Percentiles rank a stretch among this genome's conserved stretches.
These are phyloP conservation scores for Syzygium aqueum DNA, from an alignment of 345 rosid species.

Conservation along the genomic window DNA sequence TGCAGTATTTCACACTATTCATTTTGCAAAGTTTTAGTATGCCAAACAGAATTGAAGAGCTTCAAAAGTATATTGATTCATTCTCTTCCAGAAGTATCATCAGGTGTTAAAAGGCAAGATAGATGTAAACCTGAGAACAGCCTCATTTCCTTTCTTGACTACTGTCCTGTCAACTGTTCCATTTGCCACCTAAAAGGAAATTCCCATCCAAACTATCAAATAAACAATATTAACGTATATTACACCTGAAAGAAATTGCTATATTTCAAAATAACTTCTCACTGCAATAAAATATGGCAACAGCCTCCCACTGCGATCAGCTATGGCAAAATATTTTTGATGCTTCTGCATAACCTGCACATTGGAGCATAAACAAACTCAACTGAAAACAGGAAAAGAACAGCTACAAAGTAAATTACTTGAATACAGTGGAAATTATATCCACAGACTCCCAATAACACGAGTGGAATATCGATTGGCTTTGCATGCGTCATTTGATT, in stretches of 20 bases:
- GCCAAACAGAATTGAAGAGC: neutral
- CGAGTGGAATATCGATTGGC: neutral
- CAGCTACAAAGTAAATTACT: neutral
- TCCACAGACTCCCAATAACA: neutral
- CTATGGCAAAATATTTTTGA: conserved; percentile 80
- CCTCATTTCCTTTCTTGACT: conserved; percentile 94
- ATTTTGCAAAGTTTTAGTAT: neutral
- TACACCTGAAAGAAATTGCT: neutral
- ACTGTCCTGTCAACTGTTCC: conserved; percentile 69
- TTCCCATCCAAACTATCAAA: neutral
- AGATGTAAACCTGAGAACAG: conserved; percentile 78
- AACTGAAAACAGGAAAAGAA: neutral
- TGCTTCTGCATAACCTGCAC: conserved; percentile 95
- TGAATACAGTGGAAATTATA: neutral
- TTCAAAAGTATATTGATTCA: neutral
- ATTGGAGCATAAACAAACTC: neutral
- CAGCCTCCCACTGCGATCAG: conserved; percentile 55
- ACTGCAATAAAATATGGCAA: conserved; percentile 87
- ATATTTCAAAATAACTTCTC: conserved; percentile 16
- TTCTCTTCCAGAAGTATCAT: neutral
- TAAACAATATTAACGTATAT: neutral
- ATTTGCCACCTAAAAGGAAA: conserved; percentile 77
- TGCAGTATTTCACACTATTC: neutral
- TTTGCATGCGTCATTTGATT: neutral
- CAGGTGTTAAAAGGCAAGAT: neutral